These are phyloP conservation scores for Cryptomeria japonica DNA, from an alignment of 75 land plant species.

Conservation along the genomic window DNA sequence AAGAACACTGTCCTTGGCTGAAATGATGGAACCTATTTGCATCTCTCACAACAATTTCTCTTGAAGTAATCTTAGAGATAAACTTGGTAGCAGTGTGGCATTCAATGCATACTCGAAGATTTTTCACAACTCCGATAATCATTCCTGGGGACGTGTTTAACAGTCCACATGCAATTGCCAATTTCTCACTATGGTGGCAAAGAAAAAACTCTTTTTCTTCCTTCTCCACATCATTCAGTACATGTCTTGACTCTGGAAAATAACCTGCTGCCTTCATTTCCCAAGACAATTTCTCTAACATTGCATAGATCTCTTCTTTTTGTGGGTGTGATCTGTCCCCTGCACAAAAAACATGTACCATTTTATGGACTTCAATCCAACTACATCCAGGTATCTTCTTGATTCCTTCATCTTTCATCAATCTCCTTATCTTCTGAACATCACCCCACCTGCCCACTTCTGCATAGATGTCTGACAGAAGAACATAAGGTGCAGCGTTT, in stretches of 20 bases:
- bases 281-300: neutral
- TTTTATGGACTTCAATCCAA: constrained; percentile 11
- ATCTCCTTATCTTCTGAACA: constrained; percentile 11
- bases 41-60: constrained; percentile 3
- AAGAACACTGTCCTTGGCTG: neutral
- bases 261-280: constrained; percentile 17
- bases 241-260: neutral
- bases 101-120: constrained; percentile 11
- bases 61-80: neutral
- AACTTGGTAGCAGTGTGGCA: constrained; percentile 11
- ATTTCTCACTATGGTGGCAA: constrained; percentile 11
- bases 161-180: constrained; percentile 14
- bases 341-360: constrained; percentile 8
- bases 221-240: constrained; percentile 8
- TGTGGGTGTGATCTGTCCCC: constrained; percentile 19
- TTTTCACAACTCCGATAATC: constrained; percentile 12
- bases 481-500: constrained; percentile 10
- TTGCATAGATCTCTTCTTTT: neutral
- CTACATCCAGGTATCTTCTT: constrained; percentile 9
- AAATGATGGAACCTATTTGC: constrained; percentile 4
- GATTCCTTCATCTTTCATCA: constrained; percentile 12
- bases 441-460: constrained; percentile 16
- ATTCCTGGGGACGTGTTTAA: constrained; percentile 11
- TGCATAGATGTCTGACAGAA: constrained; percentile 17
- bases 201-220: constrained; percentile 6